Base-by-base conservation (phyloP, 352 stramenopile species). In the Phytophthora meadii region DNA sequence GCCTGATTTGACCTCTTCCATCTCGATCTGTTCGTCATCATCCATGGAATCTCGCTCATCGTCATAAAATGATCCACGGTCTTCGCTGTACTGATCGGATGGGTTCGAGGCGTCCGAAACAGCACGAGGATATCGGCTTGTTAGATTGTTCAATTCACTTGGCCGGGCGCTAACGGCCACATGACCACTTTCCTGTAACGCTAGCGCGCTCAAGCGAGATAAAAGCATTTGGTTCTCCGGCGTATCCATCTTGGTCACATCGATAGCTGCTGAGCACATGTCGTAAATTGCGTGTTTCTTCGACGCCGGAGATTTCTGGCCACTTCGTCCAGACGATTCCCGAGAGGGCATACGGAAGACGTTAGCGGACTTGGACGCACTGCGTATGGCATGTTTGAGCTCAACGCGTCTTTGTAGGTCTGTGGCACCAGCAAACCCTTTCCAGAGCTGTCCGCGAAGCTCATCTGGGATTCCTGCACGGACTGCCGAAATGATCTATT, bases 391-490 rank as follows among this genome's bases (percentile, higher is more conserved):
- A 6, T 70, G 77, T 41, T 89, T 89, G 1, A 89, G 57, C 56
- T 93, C 81, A 1, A 81, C 74, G 3, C 81, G 81, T 8, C 81
- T 66, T 64, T 93, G 79, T 5, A 92, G 55, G 52, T 88, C 77
- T 0, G 50, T 53, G 3, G 86, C 82, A n/a, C 84, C 81, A 19
- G 84, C 89, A 39, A 94, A 88, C 0, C 86, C 86, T 67, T 81
- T 88, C 84, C 86, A 94, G 25, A 94, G 74, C 22, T 87, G 74
- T 0, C 82, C 86, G 47, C 86, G 82, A 6, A 94, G 57, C 44
- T 94, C 86, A 44, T 94, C 86, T 1, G 86, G 86, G 30, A 94
- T 93, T 9, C 86, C 86, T 30, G 81, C 81, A 10, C 86, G 82
- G 17, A 93, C 72, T 25, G 86, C 86, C 14, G 86, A 94, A 15